Conservation (phyloP, 129 eudicot genomes). For the Tagetes patula region DNA sequence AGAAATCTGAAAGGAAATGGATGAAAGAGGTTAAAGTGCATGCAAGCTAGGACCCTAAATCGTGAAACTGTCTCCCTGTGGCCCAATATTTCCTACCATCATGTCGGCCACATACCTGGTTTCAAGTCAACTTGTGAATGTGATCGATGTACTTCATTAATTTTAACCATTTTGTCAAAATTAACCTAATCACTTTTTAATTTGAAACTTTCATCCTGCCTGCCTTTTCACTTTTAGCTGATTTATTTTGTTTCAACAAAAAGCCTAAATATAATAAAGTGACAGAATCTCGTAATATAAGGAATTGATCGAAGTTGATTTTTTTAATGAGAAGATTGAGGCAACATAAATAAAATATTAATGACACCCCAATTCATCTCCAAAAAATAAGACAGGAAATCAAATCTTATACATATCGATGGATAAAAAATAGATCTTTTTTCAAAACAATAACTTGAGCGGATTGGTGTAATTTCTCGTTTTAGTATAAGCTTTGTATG, state of each 20-base stretch:
- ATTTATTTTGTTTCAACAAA: not conserved
- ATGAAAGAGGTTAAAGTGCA: constrained; percentile 17
- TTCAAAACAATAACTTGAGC: too few species aligned
- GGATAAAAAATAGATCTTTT: too few species aligned
- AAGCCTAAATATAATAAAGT: constrained; percentile 1
- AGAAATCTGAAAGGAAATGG: constrained; percentile 31
- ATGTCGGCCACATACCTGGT: constrained; percentile 28
- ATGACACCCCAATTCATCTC: too few species aligned
- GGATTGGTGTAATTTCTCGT: too few species aligned
- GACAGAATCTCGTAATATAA: constrained; percentile 5
- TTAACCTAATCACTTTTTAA: not conserved
- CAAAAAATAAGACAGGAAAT: too few species aligned
- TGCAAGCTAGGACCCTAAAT: constrained; percentile 33
- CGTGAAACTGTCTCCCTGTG: constrained; percentile 31
- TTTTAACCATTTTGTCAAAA: too few species aligned
- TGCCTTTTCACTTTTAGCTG: not conserved
- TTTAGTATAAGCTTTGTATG: too few species aligned
- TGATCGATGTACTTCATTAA: too few species aligned
- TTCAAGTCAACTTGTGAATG: constrained; percentile 25
- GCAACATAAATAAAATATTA: too few species aligned
- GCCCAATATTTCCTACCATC: constrained; percentile 27
- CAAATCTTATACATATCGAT: too few species aligned
- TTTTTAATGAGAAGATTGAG: not conserved
- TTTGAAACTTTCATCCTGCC: not conserved
- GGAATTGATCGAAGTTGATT: not conserved